A percentile compares a stretch with the other conserved stretches of the same genome.
Conservation (phyloP, 2,329 filamentous ascomycete species). For the Diatrype stigma region DNA sequence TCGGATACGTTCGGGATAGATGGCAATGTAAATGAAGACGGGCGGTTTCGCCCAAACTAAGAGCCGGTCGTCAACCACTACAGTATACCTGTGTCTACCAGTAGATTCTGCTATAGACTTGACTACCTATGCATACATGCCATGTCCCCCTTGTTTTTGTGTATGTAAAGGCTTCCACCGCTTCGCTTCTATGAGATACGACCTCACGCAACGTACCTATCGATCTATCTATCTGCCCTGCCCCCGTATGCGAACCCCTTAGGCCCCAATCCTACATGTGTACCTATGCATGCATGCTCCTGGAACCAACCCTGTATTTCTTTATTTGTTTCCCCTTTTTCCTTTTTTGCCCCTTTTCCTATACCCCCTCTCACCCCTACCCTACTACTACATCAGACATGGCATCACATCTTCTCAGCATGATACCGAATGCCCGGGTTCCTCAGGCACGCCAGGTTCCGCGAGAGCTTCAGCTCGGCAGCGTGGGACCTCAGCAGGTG, state of each 20-base stretch:
- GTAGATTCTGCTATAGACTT: background rate
- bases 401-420: constrained; percentile 45
- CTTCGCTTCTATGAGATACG: background rate
- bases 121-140: background rate
- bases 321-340: background rate
- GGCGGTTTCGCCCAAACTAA: no score
- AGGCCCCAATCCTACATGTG: no score
- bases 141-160: no score
- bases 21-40: no score
- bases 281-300: background rate
- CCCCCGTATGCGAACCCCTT: background rate
- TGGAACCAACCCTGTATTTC: no score
- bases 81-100: no score
- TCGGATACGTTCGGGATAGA: no score
- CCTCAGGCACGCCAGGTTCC: constrained; percentile 66
- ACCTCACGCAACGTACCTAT: no score
- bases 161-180: background rate
- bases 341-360: background rate
- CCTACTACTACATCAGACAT: background rate
- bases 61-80: no score
- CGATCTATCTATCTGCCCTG: background rate
- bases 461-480: constrained; percentile 80
- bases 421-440: constrained; percentile 62
- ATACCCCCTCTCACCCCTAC: background rate
- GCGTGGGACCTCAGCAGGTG: constrained; percentile 74